A percentile compares a stretch with the other conserved stretches of the same genome.
phyloP scores from a whole-genome alignment of 2,329 filamentous ascomycete species.

The Hyphodiscus sp. region DNA sequence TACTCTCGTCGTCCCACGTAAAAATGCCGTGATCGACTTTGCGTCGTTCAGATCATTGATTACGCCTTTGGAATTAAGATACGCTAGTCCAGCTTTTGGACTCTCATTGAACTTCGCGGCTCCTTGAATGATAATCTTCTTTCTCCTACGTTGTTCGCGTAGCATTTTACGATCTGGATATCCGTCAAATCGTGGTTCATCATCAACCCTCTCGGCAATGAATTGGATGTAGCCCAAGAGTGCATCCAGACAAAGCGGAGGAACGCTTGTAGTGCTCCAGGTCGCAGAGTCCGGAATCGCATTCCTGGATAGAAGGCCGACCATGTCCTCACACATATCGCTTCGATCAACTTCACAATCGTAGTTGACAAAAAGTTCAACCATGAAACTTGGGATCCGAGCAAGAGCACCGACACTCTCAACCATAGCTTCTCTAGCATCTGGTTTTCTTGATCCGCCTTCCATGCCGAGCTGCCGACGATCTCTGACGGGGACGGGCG shows the following conservation, averaged over 20 bases:
- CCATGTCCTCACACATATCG: slow-evolving; percentile 92
- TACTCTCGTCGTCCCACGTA: slow-evolving; percentile 79
- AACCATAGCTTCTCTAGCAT: slow-evolving; percentile 96
- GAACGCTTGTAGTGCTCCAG: slow-evolving; percentile 98
- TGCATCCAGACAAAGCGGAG: slow-evolving; percentile 87
- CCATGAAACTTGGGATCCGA: slow-evolving; percentile 89
- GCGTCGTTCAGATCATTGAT: slow-evolving; percentile 72
- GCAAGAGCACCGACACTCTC: slow-evolving; percentile 90
- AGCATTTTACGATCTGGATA: slow-evolving; percentile 61
- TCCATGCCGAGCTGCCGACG: slow-evolving; percentile 88
- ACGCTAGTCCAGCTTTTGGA: slow-evolving; percentile 82
- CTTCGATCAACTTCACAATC: slow-evolving; percentile 89
- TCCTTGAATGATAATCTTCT: slow-evolving; percentile 84
- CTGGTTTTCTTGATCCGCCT: slow-evolving; percentile 84
- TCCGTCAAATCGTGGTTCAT: slow-evolving; percentile 56
- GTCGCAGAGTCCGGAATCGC: slow-evolving; percentile 95
- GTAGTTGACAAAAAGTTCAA: slow-evolving; percentile 95
- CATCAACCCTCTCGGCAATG: slow-evolving; percentile 77
- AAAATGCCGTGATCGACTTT: slow-evolving; percentile 72
- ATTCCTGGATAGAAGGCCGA: slow-evolving; percentile 86
- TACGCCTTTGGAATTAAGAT: slow-evolving; percentile 77
- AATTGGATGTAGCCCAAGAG: slow-evolving; percentile 87
- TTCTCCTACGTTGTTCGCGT: slow-evolving; percentile 67
- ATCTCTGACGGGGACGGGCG: slow-evolving; percentile 87
- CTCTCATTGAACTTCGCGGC: slow-evolving; percentile 92